Evolutionary conservation across 805 yeast genomes (phyloP).

Genomic region (Spathaspora arborariae): DNA sequence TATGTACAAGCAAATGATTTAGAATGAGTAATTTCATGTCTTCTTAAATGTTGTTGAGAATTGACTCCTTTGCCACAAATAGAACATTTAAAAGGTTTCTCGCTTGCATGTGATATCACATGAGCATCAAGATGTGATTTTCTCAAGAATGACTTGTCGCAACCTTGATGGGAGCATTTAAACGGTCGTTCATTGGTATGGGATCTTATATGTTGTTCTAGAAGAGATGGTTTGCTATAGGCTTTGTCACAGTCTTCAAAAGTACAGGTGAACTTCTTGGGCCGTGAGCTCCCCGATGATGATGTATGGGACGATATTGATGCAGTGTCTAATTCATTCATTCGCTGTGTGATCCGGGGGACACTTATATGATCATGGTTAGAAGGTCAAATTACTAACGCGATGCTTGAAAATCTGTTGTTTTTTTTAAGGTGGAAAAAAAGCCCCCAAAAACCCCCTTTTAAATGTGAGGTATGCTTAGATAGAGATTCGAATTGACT

Average conservation of each 20-base stretch:
- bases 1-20: constrained; percentile 56
- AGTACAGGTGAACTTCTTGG: constrained; percentile 62
- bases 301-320: constrained; percentile 12
- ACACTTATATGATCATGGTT: background rate
- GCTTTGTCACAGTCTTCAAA: constrained; percentile 68
- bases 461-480: too few relatives aligned
- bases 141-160: constrained; percentile 65
- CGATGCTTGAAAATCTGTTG: background rate
- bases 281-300: constrained; percentile 35
- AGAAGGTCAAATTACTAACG: background rate
- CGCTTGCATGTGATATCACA: constrained; percentile 52
- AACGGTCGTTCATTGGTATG: constrained; percentile 83
- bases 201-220: constrained; percentile 76
- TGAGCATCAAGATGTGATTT: constrained; percentile 83
- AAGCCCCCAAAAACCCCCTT: background rate
- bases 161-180: constrained; percentile 50
- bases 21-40: constrained; percentile 83
- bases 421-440: background rate
- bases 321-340: constrained; percentile 12
- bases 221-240: constrained; percentile 74
- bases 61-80: constrained; percentile 81
- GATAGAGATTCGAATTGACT: too few relatives aligned
- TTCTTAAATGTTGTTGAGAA: constrained; percentile 71
- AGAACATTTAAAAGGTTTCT: constrained; percentile 69
- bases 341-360: constrained; percentile 2